Base-by-base conservation (phyloP, 2,329 filamentous ascomycete genomes). In the Pseudocercospora vitis region DNA sequence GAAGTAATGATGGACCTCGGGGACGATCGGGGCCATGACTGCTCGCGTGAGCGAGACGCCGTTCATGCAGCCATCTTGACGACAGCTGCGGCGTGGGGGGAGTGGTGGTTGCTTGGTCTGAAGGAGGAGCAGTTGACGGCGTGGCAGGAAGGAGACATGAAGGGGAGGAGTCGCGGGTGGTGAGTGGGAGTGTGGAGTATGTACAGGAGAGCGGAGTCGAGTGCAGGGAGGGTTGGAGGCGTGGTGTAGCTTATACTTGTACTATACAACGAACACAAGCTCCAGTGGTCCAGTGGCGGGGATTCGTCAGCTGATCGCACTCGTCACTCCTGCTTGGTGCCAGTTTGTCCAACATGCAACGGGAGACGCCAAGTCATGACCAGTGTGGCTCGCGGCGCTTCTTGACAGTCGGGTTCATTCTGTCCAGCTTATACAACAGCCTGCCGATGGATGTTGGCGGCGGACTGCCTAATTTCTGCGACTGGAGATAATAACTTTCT, bases 361-460 rank as follows among this genome's bases (percentile, higher is more conserved):
- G 68, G 68, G 67, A 69, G 68, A 62, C 65, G 57, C n/a, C n/a
- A n/a, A n/a, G n/a, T n/a, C n/a, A 56, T 16, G 58, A 40, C 59
- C 42, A 46, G 21, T 9, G n/a, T 39, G 45, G 45, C 60, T 64
- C 64, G 57, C 59, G 50, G 60, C 64, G 66, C 67, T 70, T 71
- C 69, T 71, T 71, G 60, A 59, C 50, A 63, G 56, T 61, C 29
- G 46, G 59, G 39, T 50, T 62, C 67, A 52, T 61, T 80, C 78
- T 80, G 71, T 75, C 77, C 76, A 75, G 73, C 67, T 74, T 70
- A 70, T 74, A 73, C 83, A 86, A 83, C 82, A 76, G 78, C 70
- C 32, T 48, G 52, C 48, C 58, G 56, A 56, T 50, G 48, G 32
- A 39, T n/a, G 33, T 49, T 11, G 37, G 50, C 56, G 40, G 59